phyloP scores from a whole-genome alignment of 1,284 basidiomycete species.

The Apiotrichum brassicae region DNA sequence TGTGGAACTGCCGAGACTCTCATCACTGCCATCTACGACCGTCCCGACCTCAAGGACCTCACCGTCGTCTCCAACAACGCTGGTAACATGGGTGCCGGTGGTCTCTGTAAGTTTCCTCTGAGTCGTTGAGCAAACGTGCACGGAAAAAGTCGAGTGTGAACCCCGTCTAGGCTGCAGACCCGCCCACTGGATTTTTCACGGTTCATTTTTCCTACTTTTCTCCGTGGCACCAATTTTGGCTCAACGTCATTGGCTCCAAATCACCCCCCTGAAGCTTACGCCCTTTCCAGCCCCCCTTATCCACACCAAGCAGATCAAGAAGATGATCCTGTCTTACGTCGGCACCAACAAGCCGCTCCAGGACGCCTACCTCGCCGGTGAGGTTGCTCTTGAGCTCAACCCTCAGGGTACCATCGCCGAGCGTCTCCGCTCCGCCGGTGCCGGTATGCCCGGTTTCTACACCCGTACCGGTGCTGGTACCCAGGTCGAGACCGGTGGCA shows the following conservation, averaged over 20 bases:
- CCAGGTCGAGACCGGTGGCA: slow-evolving; percentile 65
- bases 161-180: too few species aligned
- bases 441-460: slow-evolving; percentile 93
- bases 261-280: too few species aligned
- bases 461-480: slow-evolving; percentile 87
- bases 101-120: slow-evolving; percentile 60
- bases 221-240: too few species aligned
- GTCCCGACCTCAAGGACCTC: slow-evolving; percentile 63
- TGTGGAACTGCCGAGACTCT: slow-evolving; percentile 62
- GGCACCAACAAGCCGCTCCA: slow-evolving; percentile 55
- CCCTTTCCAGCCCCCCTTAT: slow-evolving; percentile 64
- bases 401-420: slow-evolving; percentile 91
- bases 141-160: too few species aligned
- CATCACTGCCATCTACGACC: slow-evolving; percentile 67
- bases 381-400: slow-evolving; percentile 77
- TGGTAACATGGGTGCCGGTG: slow-evolving; percentile 62
- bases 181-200: too few species aligned
- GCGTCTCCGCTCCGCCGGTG: slow-evolving; percentile 81
- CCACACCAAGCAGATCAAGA: slow-evolving; percentile 64
- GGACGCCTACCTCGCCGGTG: slow-evolving; percentile 66
- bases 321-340: slow-evolving; percentile 82
- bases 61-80: slow-evolving; percentile 89
- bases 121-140: too few species aligned
- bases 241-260: too few species aligned
- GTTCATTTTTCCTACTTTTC: too few species aligned